These are phyloP conservation scores for Exidia glandulosa DNA, from an alignment of 768 basidiomycete genomes.

Conservation along the genomic window DNA sequence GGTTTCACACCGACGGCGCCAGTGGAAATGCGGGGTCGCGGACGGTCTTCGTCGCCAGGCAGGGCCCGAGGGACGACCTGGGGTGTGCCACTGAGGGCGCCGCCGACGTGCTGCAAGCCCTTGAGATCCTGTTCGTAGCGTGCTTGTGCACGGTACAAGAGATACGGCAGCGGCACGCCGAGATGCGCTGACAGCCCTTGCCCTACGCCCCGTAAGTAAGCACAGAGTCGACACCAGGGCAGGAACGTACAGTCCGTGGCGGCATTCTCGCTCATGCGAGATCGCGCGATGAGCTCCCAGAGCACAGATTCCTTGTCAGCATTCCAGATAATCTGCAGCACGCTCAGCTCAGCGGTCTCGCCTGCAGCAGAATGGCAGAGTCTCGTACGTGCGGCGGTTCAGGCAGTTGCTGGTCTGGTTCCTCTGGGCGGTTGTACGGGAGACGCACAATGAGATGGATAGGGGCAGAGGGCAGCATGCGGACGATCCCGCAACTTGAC, in stretches of 20 bases:
- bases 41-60: not conserved
- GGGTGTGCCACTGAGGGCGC: constrained; percentile 41
- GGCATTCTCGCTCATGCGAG: constrained; percentile 57
- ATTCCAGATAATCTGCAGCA: constrained; percentile 68
- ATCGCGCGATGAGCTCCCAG: constrained; percentile 79
- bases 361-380: not conserved
- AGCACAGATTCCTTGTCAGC: constrained; percentile 72
- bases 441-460: constrained; percentile 70
- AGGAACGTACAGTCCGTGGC: constrained; percentile 56
- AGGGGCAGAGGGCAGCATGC: constrained; percentile 14
- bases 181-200: constrained; percentile 73
- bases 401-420: constrained; percentile 45
- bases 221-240: not conserved
- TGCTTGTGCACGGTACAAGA: constrained; percentile 73
- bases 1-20: not conserved
- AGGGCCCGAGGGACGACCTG: not conserved
- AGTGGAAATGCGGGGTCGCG: not conserved
- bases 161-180: constrained; percentile 71
- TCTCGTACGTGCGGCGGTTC: constrained; percentile 60
- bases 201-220: constrained; percentile 35
- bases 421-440: constrained; percentile 57
- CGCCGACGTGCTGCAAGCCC: constrained; percentile 61
- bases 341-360: not conserved
- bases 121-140: constrained; percentile 80
- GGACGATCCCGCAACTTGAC: not conserved